These are phyloP conservation scores for Magnolia kwangsiensis DNA, from an alignment of 164 flowering plant genomes.

Conservation along the genomic window DNA sequence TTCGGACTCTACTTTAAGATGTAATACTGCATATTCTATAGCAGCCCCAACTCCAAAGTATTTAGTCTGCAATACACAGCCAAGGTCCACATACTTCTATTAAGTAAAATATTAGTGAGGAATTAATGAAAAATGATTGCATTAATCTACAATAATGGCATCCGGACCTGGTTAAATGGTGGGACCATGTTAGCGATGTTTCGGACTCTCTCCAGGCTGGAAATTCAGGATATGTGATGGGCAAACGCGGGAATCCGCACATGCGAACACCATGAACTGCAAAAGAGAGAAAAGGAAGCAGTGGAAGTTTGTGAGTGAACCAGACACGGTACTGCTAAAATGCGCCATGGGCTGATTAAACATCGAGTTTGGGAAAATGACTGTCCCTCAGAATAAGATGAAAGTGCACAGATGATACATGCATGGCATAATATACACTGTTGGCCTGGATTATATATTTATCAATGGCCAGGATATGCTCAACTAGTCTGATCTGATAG, in stretches of 20 bases:
- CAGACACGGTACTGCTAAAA: too few species aligned
- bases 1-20: too few species aligned
- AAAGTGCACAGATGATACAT: not conserved
- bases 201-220: slow-evolving; percentile 89
- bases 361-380: not conserved
- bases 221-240: slow-evolving; percentile 74
- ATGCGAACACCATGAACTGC: slow-evolving; percentile 91
- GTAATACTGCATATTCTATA: slow-evolving; percentile 61
- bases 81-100: not conserved
- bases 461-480: too few species aligned
- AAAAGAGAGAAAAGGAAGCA: not conserved
- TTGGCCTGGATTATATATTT: too few species aligned
- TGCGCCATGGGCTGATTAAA: not conserved
- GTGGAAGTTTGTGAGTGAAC: too few species aligned
- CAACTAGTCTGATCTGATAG: too few species aligned
- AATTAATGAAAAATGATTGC: not conserved
- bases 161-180: slow-evolving; percentile 53
- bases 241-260: slow-evolving; percentile 90
- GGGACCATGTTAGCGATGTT: slow-evolving; percentile 96
- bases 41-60: slow-evolving; percentile 63
- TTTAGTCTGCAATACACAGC: slow-evolving; percentile 33
- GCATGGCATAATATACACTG: not conserved
- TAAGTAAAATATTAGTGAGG: not conserved
- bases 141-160: too few species aligned
- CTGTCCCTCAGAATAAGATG: not conserved